Base-by-base conservation (phyloP, 1,284 basidiomycete species). In the Cystobasidium pallidum region DNA sequence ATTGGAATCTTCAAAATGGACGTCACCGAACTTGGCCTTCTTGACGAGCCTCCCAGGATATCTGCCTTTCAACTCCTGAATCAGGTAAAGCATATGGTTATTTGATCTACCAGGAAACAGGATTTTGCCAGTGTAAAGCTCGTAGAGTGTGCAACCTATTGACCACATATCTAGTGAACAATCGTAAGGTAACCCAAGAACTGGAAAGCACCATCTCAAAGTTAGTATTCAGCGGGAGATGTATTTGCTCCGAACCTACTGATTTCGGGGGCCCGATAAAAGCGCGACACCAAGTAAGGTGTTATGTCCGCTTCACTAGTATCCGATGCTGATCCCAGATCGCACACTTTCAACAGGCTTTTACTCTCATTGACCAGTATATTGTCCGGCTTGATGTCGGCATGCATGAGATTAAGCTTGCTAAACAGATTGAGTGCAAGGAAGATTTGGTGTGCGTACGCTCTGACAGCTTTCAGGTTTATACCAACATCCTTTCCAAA, bases 201-300 rank as follows among this genome's bases (percentile, higher is more conserved):
- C 94, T 96, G 77, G 21, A 26, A 36, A 24, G 19, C 6, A n/a
- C 3, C 4, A 6, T 8, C 0, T 34, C 66, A 66, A 32, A 32
- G 10, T 64, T 34, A 57, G 52, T 26, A 1, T 21, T 64, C 13
- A 24, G 34, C 28, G 21, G 2, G n/a, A n/a, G 19, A 64, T 21
- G 43, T 17, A 32, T 32, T 10, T 54, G n/a, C 52, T 4, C 24
- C 2, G 58, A 30, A 86, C 88, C 80, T 79, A 97, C 94, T 99
- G 80, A 99, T 98, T 83, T 99, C 96, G 1, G 96, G 96, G 0
- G 96, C 95, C 58, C 96, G 91, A 80, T 99, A 99, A 83, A 99
- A 99, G 54, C 96, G 86, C 76, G 92, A 94, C 70, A 99, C 96
- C 70, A 99, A 88, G 81, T 99, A 99, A 2, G 96, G 96, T 1